A percentile compares a stretch with the other conserved stretches of the same genome.
phyloP scores from a whole-genome alignment of 1,284 basidiomycete species.

The Papiliotrema nemorosa region DNA sequence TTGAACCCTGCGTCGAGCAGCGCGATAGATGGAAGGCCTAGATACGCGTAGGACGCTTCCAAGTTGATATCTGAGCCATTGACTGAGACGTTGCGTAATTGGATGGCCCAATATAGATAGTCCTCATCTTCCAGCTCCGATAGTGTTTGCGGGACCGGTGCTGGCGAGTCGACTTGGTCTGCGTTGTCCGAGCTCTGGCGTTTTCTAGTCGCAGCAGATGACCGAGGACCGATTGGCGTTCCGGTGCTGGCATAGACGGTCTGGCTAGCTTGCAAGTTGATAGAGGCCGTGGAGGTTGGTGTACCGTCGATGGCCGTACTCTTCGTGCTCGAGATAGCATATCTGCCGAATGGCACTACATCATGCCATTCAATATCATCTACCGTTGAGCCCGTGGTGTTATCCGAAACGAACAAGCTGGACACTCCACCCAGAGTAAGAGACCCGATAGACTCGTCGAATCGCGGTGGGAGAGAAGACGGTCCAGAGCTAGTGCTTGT shows the following conservation, averaged over 20 bases:
- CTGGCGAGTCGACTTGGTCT: background rate
- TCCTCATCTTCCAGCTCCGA: constrained; percentile 29
- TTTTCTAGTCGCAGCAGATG: background rate
- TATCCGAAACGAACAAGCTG: constrained; percentile 26
- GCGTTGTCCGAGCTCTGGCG: background rate
- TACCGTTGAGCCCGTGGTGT: constrained; percentile 17
- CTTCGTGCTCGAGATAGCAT: background rate
- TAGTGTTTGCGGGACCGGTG: background rate
- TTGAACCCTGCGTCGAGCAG: constrained; percentile 74
- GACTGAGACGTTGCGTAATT: constrained; percentile 61
- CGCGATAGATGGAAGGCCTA: constrained; percentile 62
- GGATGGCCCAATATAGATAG: constrained; percentile 77
- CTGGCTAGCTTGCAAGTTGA: too few relatives aligned
- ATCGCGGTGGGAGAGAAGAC: constrained; percentile 17
- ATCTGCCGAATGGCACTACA: constrained; percentile 35
- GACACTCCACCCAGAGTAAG: constrained; percentile 43
- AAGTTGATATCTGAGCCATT: constrained; percentile 60
- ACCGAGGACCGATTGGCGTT: background rate
- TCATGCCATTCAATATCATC: constrained; percentile 40
- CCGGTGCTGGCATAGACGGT: background rate
- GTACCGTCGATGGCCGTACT: background rate
- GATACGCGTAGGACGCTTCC: constrained; percentile 63
- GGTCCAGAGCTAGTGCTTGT: constrained; percentile 15
- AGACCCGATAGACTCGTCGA: constrained; percentile 18
- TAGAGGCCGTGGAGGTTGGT: background rate